Evolutionary conservation across 768 basidiomycete species (phyloP).

Genomic region (Collybia mongolica): DNA sequence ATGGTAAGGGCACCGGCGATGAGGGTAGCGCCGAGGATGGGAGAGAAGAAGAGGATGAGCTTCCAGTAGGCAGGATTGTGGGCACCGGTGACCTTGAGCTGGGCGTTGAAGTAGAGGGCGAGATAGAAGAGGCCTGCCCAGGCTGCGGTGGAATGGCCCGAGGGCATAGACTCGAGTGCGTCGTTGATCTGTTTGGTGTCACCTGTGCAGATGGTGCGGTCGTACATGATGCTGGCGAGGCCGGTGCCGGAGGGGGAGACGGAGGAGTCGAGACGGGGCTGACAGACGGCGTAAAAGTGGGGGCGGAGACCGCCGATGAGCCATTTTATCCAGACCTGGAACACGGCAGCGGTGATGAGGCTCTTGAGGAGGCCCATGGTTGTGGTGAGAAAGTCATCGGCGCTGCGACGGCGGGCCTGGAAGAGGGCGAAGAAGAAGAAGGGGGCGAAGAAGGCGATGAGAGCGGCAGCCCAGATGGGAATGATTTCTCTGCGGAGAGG

Average conservation of each 20-base stretch:
- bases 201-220: constrained; percentile 53
- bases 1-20: constrained; percentile 57
- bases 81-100: constrained; percentile 59
- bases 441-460: constrained; percentile 53
- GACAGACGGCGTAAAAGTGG: constrained; percentile 52
- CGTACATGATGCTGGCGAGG: constrained; percentile 49
- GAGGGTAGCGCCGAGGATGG: constrained; percentile 52
- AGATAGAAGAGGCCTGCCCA: constrained; percentile 56
- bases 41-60: constrained; percentile 56
- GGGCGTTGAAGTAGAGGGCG: constrained; percentile 47
- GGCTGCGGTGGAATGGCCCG: constrained; percentile 56
- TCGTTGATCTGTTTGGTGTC: constrained; percentile 56
- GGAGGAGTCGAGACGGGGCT: constrained; percentile 35
- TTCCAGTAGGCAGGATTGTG: constrained; percentile 66
- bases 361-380: constrained; percentile 54
- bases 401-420: constrained; percentile 46
- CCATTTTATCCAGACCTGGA: constrained; percentile 56
- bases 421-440: constrained; percentile 56
- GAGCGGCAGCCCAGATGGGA: constrained; percentile 51
- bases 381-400: constrained; percentile 46
- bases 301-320: constrained; percentile 50
- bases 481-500: constrained; percentile 50
- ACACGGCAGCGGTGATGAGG: constrained; percentile 32
- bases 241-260: constrained; percentile 37
- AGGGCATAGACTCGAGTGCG: constrained; percentile 53